Percentiles rank a stretch among this genome's conserved stretches.
These are phyloP conservation scores for Suhomyces kilbournensis DNA, from an alignment of 805 yeast species.

Conservation along the genomic window DNA sequence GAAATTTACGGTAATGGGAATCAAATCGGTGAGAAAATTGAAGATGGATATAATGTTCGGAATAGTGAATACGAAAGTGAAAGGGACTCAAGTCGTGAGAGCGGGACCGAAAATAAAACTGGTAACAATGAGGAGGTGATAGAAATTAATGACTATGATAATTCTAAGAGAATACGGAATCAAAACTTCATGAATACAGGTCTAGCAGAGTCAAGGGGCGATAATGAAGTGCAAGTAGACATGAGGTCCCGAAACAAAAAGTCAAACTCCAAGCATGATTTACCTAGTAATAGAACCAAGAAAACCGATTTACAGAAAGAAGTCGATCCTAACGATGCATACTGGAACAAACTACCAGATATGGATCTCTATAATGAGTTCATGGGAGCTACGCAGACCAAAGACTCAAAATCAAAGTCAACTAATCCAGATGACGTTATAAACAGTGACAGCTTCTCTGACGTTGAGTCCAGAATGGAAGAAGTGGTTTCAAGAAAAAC, in stretches of 20 bases:
- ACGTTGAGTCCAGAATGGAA: neutral
- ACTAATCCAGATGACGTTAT: neutral
- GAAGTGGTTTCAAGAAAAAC: neutral
- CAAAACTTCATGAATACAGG: neutral
- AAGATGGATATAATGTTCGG: neutral
- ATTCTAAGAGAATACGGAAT: neutral
- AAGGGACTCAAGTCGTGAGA: neutral
- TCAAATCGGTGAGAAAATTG: neutral
- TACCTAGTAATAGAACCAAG: neutral
- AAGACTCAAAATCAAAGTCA: neutral
- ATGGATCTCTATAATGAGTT: constrained; percentile 14
- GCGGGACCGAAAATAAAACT: neutral
- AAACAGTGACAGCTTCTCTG: neutral
- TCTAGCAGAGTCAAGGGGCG: neutral
- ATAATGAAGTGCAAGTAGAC: neutral
- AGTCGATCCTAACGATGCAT: constrained; percentile 20
- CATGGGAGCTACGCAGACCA: constrained; percentile 7
- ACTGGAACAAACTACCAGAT: constrained; percentile 23
- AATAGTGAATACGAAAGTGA: neutral
- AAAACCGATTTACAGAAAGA: neutral
- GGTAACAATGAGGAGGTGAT: neutral
- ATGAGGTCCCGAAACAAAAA: neutral
- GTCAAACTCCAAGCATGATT: neutral
- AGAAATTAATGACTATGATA: neutral
- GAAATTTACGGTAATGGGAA: neutral